Conservation (phyloP, 495 filamentous ascomycete species). For the Aspergillus campestris region DNA sequence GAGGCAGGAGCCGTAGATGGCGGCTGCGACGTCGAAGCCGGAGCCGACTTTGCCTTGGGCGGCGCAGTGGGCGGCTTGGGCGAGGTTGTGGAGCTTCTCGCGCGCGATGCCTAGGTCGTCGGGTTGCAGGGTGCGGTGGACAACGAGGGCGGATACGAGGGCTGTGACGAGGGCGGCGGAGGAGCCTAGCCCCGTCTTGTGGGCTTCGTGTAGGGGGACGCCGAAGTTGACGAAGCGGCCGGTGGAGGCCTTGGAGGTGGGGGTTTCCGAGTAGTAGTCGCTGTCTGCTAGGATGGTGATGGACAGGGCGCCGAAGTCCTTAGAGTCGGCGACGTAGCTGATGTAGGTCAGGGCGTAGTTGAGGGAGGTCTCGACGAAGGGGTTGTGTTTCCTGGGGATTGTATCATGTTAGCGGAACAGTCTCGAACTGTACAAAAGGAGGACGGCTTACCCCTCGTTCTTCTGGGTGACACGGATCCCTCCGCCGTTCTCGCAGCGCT, state of each 20-base stretch:
- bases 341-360: constrained; percentile 81
- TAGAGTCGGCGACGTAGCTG: constrained; percentile 42
- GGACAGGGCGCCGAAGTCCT: constrained; percentile 54
- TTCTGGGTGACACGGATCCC: constrained; percentile 68
- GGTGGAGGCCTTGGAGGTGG: constrained; percentile 23
- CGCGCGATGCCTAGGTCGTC: constrained; percentile 44
- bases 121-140: constrained; percentile 67
- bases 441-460: constrained; percentile 55
- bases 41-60: constrained; percentile 95
- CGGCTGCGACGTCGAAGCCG: constrained; percentile 93
- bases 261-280: constrained; percentile 86
- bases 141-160: constrained; percentile 66
- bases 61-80: constrained; percentile 88
- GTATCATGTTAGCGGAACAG: neutral
- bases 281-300: constrained; percentile 90
- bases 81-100: constrained; percentile 74
- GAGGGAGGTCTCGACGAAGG: constrained; percentile 85
- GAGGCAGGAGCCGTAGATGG: constrained; percentile 80
- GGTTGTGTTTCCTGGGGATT: constrained; percentile 47
- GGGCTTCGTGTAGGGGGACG: constrained; percentile 64
- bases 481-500: constrained; percentile 56
- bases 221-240: constrained; percentile 64
- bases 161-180: constrained; percentile 93
- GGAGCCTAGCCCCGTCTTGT: constrained; percentile 95
- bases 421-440: neutral